These are phyloP conservation scores for Lentinula edodes DNA, from an alignment of 768 basidiomycete genomes.

Conservation along the genomic window DNA sequence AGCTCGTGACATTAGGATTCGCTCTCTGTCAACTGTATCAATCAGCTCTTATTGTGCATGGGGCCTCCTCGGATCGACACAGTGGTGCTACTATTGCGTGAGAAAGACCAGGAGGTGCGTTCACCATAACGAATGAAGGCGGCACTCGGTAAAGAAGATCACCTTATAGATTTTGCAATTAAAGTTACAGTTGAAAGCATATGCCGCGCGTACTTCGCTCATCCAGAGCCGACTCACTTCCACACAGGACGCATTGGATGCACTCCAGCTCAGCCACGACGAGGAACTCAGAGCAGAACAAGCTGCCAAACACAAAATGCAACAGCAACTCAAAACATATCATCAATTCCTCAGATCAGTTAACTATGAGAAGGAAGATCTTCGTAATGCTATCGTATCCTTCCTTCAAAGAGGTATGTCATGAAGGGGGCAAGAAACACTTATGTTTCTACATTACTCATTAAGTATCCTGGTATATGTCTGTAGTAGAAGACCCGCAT, in stretches of 20 bases:
- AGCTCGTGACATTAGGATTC: not conserved
- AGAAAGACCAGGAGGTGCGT: not conserved
- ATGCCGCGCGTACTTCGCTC: constrained; percentile 33
- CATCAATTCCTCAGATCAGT: constrained; percentile 22
- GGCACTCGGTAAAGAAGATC: not conserved
- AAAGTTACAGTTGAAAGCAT: constrained; percentile 26
- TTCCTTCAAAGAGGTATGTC: constrained; percentile 57
- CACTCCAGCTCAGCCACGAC: constrained; percentile 30
- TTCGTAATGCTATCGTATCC: constrained; percentile 46
- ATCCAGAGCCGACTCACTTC: constrained; percentile 40
- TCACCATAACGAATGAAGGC: not conserved
- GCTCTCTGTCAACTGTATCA: not conserved
- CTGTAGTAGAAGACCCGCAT: constrained; percentile 37
- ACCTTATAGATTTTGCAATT: constrained; percentile 20
- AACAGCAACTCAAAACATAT: constrained; percentile 32
- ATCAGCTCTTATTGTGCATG: not conserved
- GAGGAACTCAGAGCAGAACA: constrained; percentile 31
- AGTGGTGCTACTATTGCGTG: not conserved
- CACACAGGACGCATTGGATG: constrained; percentile 47
- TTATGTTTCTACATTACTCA: not conserved
- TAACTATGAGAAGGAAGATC: constrained; percentile 46
- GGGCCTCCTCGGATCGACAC: not conserved
- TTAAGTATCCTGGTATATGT: not conserved
- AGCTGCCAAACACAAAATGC: constrained; percentile 26
- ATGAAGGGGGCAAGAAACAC: not conserved